Percentiles rank a stretch among this genome's conserved stretches.
These are phyloP conservation scores for Barnettozyma hawaiiensis DNA, from an alignment of 1,139 yeast species.

Conservation along the genomic window DNA sequence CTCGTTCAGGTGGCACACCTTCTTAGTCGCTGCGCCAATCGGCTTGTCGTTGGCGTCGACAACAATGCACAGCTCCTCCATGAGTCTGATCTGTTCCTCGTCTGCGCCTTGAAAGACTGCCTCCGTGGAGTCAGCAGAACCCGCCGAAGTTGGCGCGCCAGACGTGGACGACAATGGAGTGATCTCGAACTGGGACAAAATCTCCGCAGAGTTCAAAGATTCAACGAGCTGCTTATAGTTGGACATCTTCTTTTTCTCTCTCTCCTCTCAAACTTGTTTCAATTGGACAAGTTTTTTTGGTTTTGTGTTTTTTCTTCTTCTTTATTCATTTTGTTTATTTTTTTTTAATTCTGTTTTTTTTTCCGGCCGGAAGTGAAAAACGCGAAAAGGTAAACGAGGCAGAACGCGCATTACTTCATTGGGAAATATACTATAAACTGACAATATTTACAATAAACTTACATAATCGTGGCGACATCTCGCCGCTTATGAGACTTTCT, in stretches of 20 bases:
- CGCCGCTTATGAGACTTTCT: too few species aligned
- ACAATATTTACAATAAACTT: too few species aligned
- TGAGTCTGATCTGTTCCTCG: constrained; percentile 85
- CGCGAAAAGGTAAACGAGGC: too few species aligned
- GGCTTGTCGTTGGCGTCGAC: constrained; percentile 83
- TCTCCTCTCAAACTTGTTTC: neutral
- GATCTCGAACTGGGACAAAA: constrained; percentile 58
- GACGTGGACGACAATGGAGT: constrained; percentile 33
- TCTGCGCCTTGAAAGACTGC: constrained; percentile 75
- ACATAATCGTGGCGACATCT: too few species aligned
- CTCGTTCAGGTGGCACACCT: constrained; percentile 83
- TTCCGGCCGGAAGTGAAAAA: too few species aligned
- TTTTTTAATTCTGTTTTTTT: neutral
- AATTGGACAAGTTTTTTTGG: neutral
- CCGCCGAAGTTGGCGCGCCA: constrained; percentile 25
- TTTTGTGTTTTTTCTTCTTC: neutral
- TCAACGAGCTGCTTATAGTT: constrained; percentile 51
- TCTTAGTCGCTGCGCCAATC: constrained; percentile 91
- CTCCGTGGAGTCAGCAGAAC: constrained; percentile 26
- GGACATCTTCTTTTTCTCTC: neutral
- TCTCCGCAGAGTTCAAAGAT: constrained; percentile 41
- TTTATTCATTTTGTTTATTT: too few species aligned
- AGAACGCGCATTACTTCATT: too few species aligned
- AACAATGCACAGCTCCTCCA: constrained; percentile 96
- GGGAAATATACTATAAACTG: too few species aligned